Conservation (phyloP, 345 rosid species). For the Schrenkiella parvula region DNA sequence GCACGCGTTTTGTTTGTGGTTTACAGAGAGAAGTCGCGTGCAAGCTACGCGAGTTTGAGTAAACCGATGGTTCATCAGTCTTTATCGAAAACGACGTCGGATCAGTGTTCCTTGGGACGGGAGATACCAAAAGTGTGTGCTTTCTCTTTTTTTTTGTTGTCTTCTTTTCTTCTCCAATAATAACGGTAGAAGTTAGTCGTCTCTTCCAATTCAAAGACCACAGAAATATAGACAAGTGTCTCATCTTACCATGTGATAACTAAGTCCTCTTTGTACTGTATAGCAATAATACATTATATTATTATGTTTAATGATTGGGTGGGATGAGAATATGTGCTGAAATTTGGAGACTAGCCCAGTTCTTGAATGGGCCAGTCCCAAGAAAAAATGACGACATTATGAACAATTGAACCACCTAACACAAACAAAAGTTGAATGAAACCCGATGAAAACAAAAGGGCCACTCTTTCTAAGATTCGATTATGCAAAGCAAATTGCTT, state of each 20-base stretch:
- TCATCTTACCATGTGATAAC: background rate
- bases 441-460: background rate
- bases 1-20: constrained; percentile 5
- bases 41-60: constrained; percentile 23
- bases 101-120: constrained; percentile 26
- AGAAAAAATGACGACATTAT: constrained; percentile 8
- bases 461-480: background rate
- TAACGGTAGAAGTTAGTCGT: background rate
- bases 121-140: constrained; percentile 10
- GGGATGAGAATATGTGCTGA: background rate
- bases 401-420: background rate
- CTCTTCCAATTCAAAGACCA: background rate
- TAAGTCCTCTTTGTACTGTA: background rate
- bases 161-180: background rate
- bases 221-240: constrained; percentile 17
- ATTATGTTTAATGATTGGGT: background rate
- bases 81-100: constrained; percentile 16
- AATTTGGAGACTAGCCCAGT: background rate
- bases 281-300: background rate
- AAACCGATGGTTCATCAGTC: constrained; percentile 12
- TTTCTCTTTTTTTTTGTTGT: background rate
- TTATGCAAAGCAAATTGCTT: background rate
- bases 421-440: background rate
- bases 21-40: constrained; percentile 3
- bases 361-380: background rate